These are phyloP conservation scores for Xylaria arbuscula DNA, from an alignment of 2,329 filamentous ascomycete genomes.

Conservation along the genomic window DNA sequence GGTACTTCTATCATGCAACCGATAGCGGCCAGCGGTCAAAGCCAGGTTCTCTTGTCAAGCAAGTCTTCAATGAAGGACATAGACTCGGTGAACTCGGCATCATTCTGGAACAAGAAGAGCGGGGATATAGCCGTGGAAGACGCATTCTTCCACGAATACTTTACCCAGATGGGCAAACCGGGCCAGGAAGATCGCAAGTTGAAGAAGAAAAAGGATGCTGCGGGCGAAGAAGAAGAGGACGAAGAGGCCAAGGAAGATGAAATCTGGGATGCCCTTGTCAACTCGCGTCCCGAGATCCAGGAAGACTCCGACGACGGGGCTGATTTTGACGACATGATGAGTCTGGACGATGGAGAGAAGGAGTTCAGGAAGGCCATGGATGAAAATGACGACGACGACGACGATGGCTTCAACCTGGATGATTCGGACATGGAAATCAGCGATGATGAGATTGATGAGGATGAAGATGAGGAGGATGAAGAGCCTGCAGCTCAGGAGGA, in stretches of 20 bases:
- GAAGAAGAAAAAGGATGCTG: slow-evolving; percentile 53
- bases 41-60: slow-evolving; percentile 67
- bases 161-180: slow-evolving; percentile 76
- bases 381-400: slow-evolving; percentile 55
- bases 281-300: slow-evolving; percentile 81
- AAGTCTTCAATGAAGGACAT: slow-evolving; percentile 55
- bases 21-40: slow-evolving; percentile 66
- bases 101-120: slow-evolving; percentile 92
- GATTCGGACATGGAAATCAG: slow-evolving; percentile 53
- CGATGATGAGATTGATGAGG: slow-evolving; percentile 56
- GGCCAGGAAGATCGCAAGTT: slow-evolving; percentile 66
- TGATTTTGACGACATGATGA: slow-evolving; percentile 58
- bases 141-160: slow-evolving; percentile 98
- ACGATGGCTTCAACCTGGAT: slow-evolving; percentile 49
- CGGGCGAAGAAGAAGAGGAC: slow-evolving; percentile 54
- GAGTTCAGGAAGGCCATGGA: slow-evolving; percentile 50
- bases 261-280: slow-evolving; percentile 91
- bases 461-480: slow-evolving; percentile 54
- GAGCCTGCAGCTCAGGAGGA: slow-evolving; percentile 56
- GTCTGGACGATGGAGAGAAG: slow-evolving; percentile 59
- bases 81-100: slow-evolving; percentile 78
- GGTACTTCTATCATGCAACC: slow-evolving; percentile 98
- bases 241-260: slow-evolving; percentile 77
- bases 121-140: slow-evolving; percentile 91
- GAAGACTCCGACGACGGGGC: slow-evolving; percentile 65